Percentiles rank a stretch among this genome's conserved stretches.
phyloP scores from a whole-genome alignment of 1,284 basidiomycete genomes.

The Xerocomus cyaneibrunnescens region DNA sequence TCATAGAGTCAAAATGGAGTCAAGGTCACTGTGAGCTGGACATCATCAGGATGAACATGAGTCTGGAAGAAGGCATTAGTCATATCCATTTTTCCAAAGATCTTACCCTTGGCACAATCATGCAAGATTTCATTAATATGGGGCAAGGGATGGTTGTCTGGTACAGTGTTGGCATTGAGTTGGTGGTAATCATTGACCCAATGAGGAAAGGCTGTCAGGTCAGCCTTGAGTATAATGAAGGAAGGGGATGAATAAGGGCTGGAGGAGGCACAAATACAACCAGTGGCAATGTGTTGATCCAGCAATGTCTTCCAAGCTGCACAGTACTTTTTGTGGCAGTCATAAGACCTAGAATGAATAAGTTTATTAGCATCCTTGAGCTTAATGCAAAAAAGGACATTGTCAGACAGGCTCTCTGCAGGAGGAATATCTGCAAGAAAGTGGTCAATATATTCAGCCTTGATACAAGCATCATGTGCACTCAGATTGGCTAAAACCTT shows the following conservation, averaged over 20 bases:
- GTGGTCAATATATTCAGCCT: background rate
- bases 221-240: background rate
- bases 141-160: too few relatives aligned
- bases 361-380: background rate
- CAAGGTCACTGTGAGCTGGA: constrained; percentile 30
- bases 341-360: background rate
- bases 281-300: background rate
- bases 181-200: too few relatives aligned
- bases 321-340: background rate
- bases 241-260: too few relatives aligned
- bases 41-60: constrained; percentile 31
- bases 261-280: background rate
- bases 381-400: background rate
- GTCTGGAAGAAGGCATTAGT: constrained; percentile 43
- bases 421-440: background rate
- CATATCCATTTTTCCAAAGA: too few relatives aligned
- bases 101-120: too few relatives aligned
- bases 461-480: too few relatives aligned
- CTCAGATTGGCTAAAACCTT: too few relatives aligned
- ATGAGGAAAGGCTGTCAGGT: too few relatives aligned
- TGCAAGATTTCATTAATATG: too few relatives aligned
- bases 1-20: constrained; percentile 32
- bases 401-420: background rate
- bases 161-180: too few relatives aligned
- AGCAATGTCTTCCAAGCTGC: background rate